A percentile compares a stretch with the other conserved stretches of the same genome.
These are phyloP conservation scores for Alopecurus myosuroides DNA, from an alignment of 176 grass and related monocot genomes.

Conservation along the genomic window DNA sequence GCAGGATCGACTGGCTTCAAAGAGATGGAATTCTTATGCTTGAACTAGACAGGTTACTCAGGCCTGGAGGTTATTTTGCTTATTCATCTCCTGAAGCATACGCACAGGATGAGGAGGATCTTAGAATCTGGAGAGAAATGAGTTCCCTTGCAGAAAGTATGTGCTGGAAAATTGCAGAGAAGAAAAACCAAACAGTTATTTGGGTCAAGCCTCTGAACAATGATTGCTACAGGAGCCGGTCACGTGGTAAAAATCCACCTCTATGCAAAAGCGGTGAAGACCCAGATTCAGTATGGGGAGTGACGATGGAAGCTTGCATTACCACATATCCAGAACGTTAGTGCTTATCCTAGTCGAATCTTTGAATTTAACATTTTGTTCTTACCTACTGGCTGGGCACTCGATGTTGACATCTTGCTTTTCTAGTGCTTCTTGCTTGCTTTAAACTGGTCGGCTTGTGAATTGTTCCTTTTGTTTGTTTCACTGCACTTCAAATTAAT, in stretches of 20 bases:
- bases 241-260: constrained; percentile 63
- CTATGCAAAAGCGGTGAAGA: constrained; percentile 81
- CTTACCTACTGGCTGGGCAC: not conserved
- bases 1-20: constrained; percentile 97
- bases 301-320: constrained; percentile 90
- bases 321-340: constrained; percentile 82
- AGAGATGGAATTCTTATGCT: constrained; percentile 91
- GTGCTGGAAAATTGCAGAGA: constrained; percentile 95
- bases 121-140: constrained; percentile 94
- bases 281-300: constrained; percentile 90
- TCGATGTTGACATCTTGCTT: not conserved
- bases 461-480: not conserved
- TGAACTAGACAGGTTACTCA: constrained; percentile 87
- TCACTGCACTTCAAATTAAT: not conserved
- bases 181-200: constrained; percentile 95
- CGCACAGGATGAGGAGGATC: constrained; percentile 95
- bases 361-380: not conserved
- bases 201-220: constrained; percentile 98
- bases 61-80: constrained; percentile 94
- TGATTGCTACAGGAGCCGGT: constrained; percentile 86
- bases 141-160: constrained; percentile 90
- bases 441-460: not conserved
- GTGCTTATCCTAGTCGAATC: constrained; percentile 17
- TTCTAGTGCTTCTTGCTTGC: not conserved
- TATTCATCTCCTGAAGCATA: constrained; percentile 99